Percentiles rank a stretch among this genome's conserved stretches.
Conservation (phyloP, 768 basidiomycete genomes). For the Arthromyces matolae region DNA sequence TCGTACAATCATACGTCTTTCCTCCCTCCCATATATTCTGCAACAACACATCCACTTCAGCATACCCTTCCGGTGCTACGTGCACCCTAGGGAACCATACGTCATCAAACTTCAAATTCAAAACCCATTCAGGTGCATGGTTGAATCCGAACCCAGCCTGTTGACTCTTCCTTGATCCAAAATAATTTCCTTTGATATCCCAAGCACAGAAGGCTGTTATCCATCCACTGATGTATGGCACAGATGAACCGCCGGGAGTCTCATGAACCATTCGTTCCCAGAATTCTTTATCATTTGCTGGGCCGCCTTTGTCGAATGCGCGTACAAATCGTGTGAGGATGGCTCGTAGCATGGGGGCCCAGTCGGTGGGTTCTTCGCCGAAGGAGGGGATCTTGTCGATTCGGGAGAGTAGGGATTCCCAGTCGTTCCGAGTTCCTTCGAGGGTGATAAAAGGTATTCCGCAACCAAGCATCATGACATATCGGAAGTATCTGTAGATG, state of each 20-base stretch:
- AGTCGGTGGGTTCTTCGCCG: slow-evolving; percentile 29
- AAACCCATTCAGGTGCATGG: not conserved
- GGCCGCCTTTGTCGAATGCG: slow-evolving; percentile 28
- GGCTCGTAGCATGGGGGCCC: slow-evolving; percentile 38
- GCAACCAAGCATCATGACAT: slow-evolving; percentile 27
- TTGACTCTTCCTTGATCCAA: not conserved
- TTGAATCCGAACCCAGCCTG: too few relatives aligned
- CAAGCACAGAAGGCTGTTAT: slow-evolving; percentile 34
- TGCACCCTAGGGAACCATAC: not conserved
- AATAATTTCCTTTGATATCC: not conserved
- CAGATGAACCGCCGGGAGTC: slow-evolving; percentile 13
- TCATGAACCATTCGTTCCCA: slow-evolving; percentile 31
- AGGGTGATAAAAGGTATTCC: slow-evolving; percentile 45
- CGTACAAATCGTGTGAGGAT: slow-evolving; percentile 33
- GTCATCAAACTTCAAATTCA: not conserved
- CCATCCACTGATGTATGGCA: slow-evolving; percentile 35
- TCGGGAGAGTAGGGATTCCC: slow-evolving; percentile 15
- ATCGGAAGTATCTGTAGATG: slow-evolving; percentile 37
- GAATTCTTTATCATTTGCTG: slow-evolving; percentile 29
- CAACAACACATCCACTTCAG: not conserved
- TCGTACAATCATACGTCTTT: not conserved
- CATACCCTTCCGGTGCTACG: not conserved
- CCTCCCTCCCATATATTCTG: not conserved
- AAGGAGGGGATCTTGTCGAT: slow-evolving; percentile 37
- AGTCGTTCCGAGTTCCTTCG: not conserved